Base-by-base conservation (phyloP, 352 stramenopile genomes). In the Globisporangium nagaii region DNA sequence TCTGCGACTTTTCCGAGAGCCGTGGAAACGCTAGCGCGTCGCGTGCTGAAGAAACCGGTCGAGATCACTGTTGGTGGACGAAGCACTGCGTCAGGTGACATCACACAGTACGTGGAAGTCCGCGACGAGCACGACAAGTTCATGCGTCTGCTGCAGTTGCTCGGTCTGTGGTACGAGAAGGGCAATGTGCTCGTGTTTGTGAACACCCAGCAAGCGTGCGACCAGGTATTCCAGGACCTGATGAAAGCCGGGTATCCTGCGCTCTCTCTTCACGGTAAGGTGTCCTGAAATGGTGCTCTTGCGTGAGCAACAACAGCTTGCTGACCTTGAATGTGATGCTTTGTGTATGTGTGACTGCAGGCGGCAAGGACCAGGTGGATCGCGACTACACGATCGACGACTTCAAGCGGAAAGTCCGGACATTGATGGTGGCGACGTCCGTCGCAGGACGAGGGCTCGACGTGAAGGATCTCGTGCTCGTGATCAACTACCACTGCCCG, bases 401-500 rank as follows among this genome's bases (percentile, higher is more conserved):
- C 62, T 99, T 99, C 69, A 99, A 99, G 82, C 78, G 91, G 13
- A 96, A 96, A 71, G 79, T 95, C 41, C 75, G 87, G 27, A 97
- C 90, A 27, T 62, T 97, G 19, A 96, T 97, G 88, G 86, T 97
- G 15, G 88, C 96, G 27, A 99, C 97, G 10, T 95, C 82, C 34
- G 97, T 99, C 37, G 97, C 97, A 56, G 96, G 93, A 43, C 86
- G 98, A 48, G 98, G 98, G 55, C 82, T 99, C 37, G 97, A 99
- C 65, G 97, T 99, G 31, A 97, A 98, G 42, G 94, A 98, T 48
- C 88, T 98, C 50, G 79, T 96, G 34, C 96, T 98, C 60, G 98
- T 99, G 30, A 97, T 99, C 63, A 99, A 99, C 77, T 99, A 98
- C 65, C 96, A 98, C 46, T 98, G 92, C 46, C 98, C 98, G 0